phyloP scores from a whole-genome alignment of 2,329 filamentous ascomycete genomes.

The Helotiales sp. region DNA sequence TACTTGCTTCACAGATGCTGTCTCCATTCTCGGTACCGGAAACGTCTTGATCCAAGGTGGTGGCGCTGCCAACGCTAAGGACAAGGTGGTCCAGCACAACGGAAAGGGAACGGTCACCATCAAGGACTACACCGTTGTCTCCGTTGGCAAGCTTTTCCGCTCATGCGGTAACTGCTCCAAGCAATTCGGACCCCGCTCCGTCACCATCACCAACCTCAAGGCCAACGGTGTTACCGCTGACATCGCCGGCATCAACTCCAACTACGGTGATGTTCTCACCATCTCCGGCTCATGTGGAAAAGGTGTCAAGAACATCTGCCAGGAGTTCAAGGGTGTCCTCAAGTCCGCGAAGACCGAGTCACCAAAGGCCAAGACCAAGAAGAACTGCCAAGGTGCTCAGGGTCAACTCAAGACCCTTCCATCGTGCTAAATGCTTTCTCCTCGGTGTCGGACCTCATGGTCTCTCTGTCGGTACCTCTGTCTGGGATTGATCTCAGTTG shows the following conservation, averaged over 20 bases:
- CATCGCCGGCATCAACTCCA: conserved; percentile 47
- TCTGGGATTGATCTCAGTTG: background rate
- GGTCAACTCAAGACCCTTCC: conserved; percentile 19
- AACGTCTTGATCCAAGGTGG: conserved; percentile 46
- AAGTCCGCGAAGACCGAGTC: conserved; percentile 22
- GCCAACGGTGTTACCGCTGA: conserved; percentile 40
- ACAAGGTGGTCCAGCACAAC: conserved; percentile 48
- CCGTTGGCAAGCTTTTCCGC: conserved; percentile 53
- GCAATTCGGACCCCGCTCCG: conserved; percentile 40
- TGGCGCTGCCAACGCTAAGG: conserved; percentile 43
- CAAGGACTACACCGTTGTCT: conserved; percentile 47
- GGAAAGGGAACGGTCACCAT: conserved; percentile 43
- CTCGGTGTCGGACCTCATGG: background rate
- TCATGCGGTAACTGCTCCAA: conserved; percentile 52
- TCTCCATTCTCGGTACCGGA: conserved; percentile 43
- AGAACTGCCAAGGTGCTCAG: conserved; percentile 23
- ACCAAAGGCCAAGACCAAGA: conserved; percentile 18
- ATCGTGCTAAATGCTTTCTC: conserved; percentile 19
- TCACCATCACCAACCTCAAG: conserved; percentile 42
- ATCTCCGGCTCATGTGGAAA: conserved; percentile 35
- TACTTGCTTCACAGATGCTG: conserved; percentile 33
- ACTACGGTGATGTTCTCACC: conserved; percentile 46
- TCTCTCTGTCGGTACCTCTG: conserved; percentile 1
- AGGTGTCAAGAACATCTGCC: conserved; percentile 31
- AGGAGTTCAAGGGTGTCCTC: conserved; percentile 33